Evolutionary conservation across 2,329 filamentous ascomycete species (phyloP).

Genomic region (Cladophialophora yegresii): DNA sequence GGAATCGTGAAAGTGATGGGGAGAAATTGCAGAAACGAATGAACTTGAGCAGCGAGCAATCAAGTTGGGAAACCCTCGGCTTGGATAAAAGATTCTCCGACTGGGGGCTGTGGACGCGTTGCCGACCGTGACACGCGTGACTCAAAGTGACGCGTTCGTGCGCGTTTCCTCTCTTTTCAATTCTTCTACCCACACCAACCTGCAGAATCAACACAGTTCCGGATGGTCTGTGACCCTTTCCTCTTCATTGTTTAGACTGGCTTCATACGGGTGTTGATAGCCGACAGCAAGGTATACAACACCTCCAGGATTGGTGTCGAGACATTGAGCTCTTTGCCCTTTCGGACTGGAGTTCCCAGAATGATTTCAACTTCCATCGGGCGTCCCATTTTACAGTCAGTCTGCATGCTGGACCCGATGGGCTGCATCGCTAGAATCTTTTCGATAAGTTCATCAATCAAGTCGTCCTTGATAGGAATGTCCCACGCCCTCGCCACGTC

Average conservation of each 20-base stretch:
- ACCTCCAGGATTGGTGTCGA: constrained; percentile 46
- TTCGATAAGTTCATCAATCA: constrained; percentile 45
- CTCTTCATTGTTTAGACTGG: neutral
- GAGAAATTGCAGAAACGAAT: neutral
- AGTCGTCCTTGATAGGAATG: constrained; percentile 43
- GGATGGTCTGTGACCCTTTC: no score
- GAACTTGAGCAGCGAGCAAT: neutral
- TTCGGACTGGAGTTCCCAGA: constrained; percentile 47
- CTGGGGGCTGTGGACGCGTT: no score
- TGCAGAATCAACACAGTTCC: no score
- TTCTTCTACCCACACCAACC: no score
- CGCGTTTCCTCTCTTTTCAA: neutral
- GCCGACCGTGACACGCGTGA: neutral
- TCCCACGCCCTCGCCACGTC: constrained; percentile 45
- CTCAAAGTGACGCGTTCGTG: neutral
- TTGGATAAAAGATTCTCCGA: neutral
- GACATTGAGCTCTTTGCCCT: constrained; percentile 45
- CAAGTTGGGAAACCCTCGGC: neutral
- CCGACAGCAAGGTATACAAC: constrained; percentile 39
- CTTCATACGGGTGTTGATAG: constrained; percentile 31
- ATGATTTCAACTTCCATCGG: constrained; percentile 54
- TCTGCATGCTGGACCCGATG: constrained; percentile 51
- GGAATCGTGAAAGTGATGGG: neutral
- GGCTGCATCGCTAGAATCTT: constrained; percentile 46
- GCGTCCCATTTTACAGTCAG: constrained; percentile 46